Evolutionary conservation across 495 filamentous ascomycete genomes (phyloP), one percentile per base, ranked within the genome.

Genomic region (Podospora conica): DNA sequence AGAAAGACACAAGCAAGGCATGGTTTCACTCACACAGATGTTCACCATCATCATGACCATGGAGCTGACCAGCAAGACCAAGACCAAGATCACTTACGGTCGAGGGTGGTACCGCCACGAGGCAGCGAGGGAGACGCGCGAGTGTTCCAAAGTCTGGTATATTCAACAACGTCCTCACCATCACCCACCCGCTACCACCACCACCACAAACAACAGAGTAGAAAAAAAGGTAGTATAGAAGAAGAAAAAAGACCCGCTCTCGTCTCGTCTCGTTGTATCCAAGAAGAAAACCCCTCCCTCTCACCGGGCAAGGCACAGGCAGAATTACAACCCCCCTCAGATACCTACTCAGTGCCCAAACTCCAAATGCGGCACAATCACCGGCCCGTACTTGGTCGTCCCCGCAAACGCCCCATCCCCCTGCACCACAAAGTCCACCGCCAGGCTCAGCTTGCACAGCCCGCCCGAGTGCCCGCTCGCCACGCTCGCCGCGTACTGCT

Each of bases 381-480:
- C 96, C 48, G 95, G 95, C 9, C 95, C 95, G 77, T 97, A 98
- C 80, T 98, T 98, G 59, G 92, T 92, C 33, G 96, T 92, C 67
- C 78, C 80, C 22, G 84, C 88, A 73, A 87, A 91, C 1, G 83
- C 83, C 3, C 92, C 89, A 68, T 97, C 94, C 2, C 90, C 91
- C 80, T 98, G 95, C 18, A 98, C 95, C 81, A 98, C 94, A 72
- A 97, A 98, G 74, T 98, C 95, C 7, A 95, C 90, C 9, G 94
- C 94, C 28, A 98, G 79, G 76, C 91, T 97, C 68, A 98, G 69
- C 81, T 87, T 90, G n/a, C 85, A 87, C 53, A 85, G 48, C 0
- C 84, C 73, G 3, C 72, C 67, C 20, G 67, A 71, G 0, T 71
- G 57, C 0, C 72, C 72, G 21, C 70, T 74, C 1, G 65, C 68